Percentiles rank a stretch among this genome's conserved stretches.
These are phyloP conservation scores for Sporothrix globosa DNA, from an alignment of 2,329 filamentous ascomycete species.

Conservation along the genomic window DNA sequence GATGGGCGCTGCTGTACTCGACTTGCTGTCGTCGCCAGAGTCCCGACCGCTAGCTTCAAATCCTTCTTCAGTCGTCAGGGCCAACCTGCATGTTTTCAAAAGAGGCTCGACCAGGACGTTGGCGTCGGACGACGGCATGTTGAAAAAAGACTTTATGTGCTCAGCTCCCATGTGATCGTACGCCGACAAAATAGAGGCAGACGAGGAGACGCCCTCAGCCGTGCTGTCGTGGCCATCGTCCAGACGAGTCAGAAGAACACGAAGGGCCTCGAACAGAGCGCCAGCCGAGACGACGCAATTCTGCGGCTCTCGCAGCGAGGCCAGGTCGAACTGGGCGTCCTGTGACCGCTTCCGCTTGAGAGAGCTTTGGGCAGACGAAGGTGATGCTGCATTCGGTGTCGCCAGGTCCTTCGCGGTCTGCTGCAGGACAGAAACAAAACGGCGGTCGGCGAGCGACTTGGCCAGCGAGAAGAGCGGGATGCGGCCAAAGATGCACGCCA, in stretches of 20 bases:
- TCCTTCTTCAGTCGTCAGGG: constrained; percentile 42
- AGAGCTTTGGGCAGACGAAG: constrained; percentile 36
- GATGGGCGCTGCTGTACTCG: constrained; percentile 14
- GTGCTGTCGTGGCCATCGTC: constrained; percentile 43
- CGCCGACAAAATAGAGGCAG: neutral
- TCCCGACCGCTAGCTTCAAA: neutral
- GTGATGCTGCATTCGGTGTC: constrained; percentile 36
- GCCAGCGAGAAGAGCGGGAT: constrained; percentile 71
- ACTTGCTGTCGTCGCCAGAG: neutral
- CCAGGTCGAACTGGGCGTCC: constrained; percentile 46
- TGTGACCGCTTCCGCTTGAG: constrained; percentile 54
- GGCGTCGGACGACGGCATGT: constrained; percentile 52
- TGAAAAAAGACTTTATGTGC: constrained; percentile 62
- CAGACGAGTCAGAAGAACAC: constrained; percentile 52
- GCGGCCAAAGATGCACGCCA: constrained; percentile 63
- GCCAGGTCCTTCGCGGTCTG: constrained; percentile 65
- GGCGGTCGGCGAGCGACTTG: constrained; percentile 69
- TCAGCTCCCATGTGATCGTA: constrained; percentile 59
- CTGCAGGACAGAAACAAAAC: constrained; percentile 68
- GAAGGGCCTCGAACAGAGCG: constrained; percentile 54
- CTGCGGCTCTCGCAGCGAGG: constrained; percentile 46
- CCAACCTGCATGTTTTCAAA: constrained; percentile 50
- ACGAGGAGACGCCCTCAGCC: neutral
- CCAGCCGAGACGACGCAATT: constrained; percentile 53
- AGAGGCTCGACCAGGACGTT: constrained; percentile 52